phyloP scores from a whole-genome alignment of 192 early-diverging fungal species.

The Dispira simplex region DNA sequence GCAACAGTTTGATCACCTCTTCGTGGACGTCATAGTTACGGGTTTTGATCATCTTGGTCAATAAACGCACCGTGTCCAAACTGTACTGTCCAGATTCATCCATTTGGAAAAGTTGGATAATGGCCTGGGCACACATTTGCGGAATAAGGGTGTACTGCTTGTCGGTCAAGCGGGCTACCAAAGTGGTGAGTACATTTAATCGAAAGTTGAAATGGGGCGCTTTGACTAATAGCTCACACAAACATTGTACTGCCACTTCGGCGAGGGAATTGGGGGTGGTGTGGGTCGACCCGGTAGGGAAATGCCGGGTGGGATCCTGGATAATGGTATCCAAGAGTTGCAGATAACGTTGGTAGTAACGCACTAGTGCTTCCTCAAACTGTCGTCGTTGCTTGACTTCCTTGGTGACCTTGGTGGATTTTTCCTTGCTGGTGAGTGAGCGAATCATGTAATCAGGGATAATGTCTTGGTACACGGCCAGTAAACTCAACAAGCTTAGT shows the following conservation, averaged over 20 bases:
- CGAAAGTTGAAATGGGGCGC: conserved; percentile 95
- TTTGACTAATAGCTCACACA: conserved; percentile 64
- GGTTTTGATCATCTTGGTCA: conserved; percentile 72
- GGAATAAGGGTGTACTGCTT: conserved; percentile 39
- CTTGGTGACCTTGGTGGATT: conserved; percentile 57
- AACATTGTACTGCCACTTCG: conserved; percentile 54
- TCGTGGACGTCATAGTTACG: conserved; percentile 42
- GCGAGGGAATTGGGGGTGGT: conserved; percentile 21
- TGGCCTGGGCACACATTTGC: conserved; percentile 54
- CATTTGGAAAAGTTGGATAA: conserved; percentile 60
- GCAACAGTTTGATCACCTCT: conserved; percentile 54
- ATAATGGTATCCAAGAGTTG: conserved; percentile 44
- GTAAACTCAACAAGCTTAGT: conserved; percentile 69
- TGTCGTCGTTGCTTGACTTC: conserved; percentile 80
- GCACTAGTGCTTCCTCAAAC: conserved; percentile 69
- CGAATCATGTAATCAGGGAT: conserved; percentile 92
- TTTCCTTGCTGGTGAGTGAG: conserved; percentile 68
- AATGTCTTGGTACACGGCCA: conserved; percentile 91
- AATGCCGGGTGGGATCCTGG: conserved; percentile 20
- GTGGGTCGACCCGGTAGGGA: conserved; percentile 17
- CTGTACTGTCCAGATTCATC: conserved; percentile 80
- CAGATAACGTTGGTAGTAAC: conserved; percentile 74
- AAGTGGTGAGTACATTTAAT: conserved; percentile 67
- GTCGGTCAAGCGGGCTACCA: conserved; percentile 63
- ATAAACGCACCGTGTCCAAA: conserved; percentile 72